phyloP scores from a whole-genome alignment of 2,329 filamentous ascomycete species.

The Sporothrix brunneoviolacea region DNA sequence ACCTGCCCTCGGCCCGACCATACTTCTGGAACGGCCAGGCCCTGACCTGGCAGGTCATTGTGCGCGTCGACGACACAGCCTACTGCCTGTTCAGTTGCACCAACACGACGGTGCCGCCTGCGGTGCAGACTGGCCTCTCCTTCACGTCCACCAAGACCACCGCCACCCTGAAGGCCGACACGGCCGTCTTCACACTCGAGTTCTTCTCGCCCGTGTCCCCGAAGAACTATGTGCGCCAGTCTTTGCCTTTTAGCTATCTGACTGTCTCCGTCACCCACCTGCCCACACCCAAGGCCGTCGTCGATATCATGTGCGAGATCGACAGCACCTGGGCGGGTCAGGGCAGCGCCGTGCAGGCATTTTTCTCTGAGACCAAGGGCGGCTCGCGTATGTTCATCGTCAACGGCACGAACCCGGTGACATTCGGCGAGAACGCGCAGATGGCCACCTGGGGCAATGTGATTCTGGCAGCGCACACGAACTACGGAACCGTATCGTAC shows the following conservation, averaged over 20 bases:
- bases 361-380: neutral
- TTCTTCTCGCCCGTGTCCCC: slow-evolving; percentile 30
- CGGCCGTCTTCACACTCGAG: slow-evolving; percentile 24
- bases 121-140: slow-evolving; percentile 18
- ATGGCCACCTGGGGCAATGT: slow-evolving; percentile 14
- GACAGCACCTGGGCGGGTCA: slow-evolving; percentile 28
- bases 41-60: slow-evolving; percentile 28
- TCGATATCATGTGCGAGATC: slow-evolving; percentile 29
- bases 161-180: slow-evolving; percentile 23
- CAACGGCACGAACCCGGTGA: slow-evolving; percentile 11
- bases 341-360: slow-evolving; percentile 2
- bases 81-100: slow-evolving; percentile 27
- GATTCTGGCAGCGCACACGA: neutral
- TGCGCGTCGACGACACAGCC: slow-evolving; percentile 24
- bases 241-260: slow-evolving; percentile 29
- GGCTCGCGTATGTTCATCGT: slow-evolving; percentile 11
- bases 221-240: slow-evolving; percentile 27
- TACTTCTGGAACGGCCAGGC: slow-evolving; percentile 28
- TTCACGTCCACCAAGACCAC: slow-evolving; percentile 28
- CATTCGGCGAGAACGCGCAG: slow-evolving; percentile 10
- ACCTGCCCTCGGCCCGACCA: slow-evolving; percentile 22
- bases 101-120: slow-evolving; percentile 17
- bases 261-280: slow-evolving; percentile 20
- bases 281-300: slow-evolving; percentile 1
- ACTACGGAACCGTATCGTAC: neutral